These are phyloP conservation scores for Keithomyces neogunnii DNA, from an alignment of 2,329 filamentous ascomycete genomes.

Conservation along the genomic window DNA sequence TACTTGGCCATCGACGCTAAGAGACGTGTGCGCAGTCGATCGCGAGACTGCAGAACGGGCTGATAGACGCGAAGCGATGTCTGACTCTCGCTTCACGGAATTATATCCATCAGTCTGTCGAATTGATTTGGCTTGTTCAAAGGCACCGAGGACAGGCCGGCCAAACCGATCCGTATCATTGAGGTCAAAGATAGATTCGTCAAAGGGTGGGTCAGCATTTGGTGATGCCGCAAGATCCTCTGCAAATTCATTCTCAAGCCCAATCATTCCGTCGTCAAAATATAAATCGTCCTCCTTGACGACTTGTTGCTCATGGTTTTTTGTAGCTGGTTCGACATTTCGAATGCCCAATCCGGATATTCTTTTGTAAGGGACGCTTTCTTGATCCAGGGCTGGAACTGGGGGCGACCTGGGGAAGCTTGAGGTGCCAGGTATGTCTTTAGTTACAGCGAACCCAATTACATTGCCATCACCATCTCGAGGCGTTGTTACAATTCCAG, in stretches of 20 bases:
- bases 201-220: conserved; percentile 50
- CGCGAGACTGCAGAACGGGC: conserved; percentile 32
- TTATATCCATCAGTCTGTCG: conserved; percentile 24
- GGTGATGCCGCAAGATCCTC: conserved; percentile 31
- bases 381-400: background rate
- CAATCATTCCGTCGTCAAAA: conserved; percentile 56
- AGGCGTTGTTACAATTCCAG: conserved; percentile 41
- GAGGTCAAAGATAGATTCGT: conserved; percentile 66
- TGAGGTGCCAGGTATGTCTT: conserved; percentile 28
- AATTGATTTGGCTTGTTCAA: conserved; percentile 43
- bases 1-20: conserved; percentile 24
- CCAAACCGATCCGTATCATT: conserved; percentile 56
- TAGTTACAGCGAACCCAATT: conserved; percentile 49
- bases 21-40: conserved; percentile 46
- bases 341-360: conserved; percentile 36
- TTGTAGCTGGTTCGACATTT: conserved; percentile 17
- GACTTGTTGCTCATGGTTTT: conserved; percentile 7
- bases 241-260: conserved; percentile 36
- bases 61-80: conserved; percentile 36
- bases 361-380: conserved; percentile 8
- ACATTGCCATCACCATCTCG: conserved; percentile 45
- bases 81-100: conserved; percentile 34
- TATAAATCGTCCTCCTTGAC: conserved; percentile 54
- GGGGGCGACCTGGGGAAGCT: conserved; percentile 7
- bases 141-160: conserved; percentile 49